Evolutionary conservation across 805 yeast species (phyloP).

Genomic region (Metschnikowia drakensbergensis): DNA sequence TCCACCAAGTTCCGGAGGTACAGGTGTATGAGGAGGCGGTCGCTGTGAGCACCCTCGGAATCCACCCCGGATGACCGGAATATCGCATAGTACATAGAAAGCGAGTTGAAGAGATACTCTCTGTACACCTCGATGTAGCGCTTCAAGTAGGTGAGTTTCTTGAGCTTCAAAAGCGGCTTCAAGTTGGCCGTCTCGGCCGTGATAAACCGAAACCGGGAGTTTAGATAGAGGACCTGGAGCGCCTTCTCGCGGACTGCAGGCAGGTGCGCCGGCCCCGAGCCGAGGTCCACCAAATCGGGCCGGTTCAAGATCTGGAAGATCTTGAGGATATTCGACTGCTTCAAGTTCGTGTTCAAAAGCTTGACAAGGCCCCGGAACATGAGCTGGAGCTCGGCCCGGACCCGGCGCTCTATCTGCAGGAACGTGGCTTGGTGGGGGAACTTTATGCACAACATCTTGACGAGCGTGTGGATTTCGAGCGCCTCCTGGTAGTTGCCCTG

Average conservation of each 20-base stretch:
- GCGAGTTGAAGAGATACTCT: slow-evolving; percentile 73
- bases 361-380: slow-evolving; percentile 72
- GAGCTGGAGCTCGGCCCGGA: slow-evolving; percentile 51
- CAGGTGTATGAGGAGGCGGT: slow-evolving; percentile 23
- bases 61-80: slow-evolving; percentile 34
- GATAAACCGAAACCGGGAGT: slow-evolving; percentile 67
- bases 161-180: slow-evolving; percentile 51
- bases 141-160: slow-evolving; percentile 61
- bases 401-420: slow-evolving; percentile 44
- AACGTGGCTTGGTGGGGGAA: slow-evolving; percentile 61
- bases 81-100: slow-evolving; percentile 61
- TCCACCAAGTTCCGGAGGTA: slow-evolving; percentile 30
- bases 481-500: slow-evolving; percentile 90
- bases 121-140: slow-evolving; percentile 79
- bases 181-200: slow-evolving; percentile 55
- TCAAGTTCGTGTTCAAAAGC: slow-evolving; percentile 68
- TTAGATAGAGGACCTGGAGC: slow-evolving; percentile 55
- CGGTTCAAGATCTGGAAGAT: slow-evolving; percentile 72
- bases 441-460: slow-evolving; percentile 62
- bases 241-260: slow-evolving; percentile 15
- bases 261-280: neutral
- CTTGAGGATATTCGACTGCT: slow-evolving; percentile 75
- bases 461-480: slow-evolving; percentile 73
- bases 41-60: slow-evolving; percentile 16
- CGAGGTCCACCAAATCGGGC: slow-evolving; percentile 44